phyloP scores from a whole-genome alignment of 1,284 basidiomycete species.

The Cutaneotrichosporon mucoides region DNA sequence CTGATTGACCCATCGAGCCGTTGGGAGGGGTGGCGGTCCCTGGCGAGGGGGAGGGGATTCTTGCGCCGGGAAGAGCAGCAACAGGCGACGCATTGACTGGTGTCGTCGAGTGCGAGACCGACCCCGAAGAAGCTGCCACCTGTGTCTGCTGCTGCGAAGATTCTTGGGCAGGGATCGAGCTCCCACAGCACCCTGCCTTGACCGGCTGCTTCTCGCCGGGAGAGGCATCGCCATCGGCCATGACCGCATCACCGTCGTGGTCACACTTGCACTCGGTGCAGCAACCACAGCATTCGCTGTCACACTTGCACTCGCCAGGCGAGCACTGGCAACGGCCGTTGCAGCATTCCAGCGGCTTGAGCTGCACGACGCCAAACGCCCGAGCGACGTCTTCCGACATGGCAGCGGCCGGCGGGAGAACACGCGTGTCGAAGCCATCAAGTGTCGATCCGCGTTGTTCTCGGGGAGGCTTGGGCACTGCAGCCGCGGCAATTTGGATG shows the following conservation, averaged over 20 bases:
- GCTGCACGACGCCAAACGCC: conserved; percentile 39
- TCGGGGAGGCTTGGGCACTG: conserved; percentile 32
- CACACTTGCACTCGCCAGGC: conserved; percentile 46
- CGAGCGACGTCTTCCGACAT: conserved; percentile 37
- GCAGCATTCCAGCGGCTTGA: conserved; percentile 49
- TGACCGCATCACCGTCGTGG: conserved; percentile 28
- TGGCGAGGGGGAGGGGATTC: conserved; percentile 1
- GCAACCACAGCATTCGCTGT: conserved; percentile 49
- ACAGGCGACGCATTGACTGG: conserved; percentile 5
- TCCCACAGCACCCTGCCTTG: conserved; percentile 9
- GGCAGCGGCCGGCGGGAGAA: conserved; percentile 36
- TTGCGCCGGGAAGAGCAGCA: conserved; percentile 1
- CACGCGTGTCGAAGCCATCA: conserved; percentile 37
- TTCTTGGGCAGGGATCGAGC: conserved; percentile 1
- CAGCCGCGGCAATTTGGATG: conserved; percentile 41
- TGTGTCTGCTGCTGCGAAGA: neutral
- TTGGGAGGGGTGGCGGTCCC: conserved; percentile 12
- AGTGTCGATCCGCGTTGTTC: conserved; percentile 13
- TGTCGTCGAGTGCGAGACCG: neutral
- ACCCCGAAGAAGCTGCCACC: neutral
- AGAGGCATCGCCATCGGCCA: conserved; percentile 8
- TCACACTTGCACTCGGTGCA: conserved; percentile 44
- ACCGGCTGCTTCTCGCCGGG: neutral
- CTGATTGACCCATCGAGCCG: neutral
- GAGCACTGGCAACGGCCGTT: conserved; percentile 48